Conservation (phyloP, 176 grass and related monocot species). For the Musa acuminata region DNA sequence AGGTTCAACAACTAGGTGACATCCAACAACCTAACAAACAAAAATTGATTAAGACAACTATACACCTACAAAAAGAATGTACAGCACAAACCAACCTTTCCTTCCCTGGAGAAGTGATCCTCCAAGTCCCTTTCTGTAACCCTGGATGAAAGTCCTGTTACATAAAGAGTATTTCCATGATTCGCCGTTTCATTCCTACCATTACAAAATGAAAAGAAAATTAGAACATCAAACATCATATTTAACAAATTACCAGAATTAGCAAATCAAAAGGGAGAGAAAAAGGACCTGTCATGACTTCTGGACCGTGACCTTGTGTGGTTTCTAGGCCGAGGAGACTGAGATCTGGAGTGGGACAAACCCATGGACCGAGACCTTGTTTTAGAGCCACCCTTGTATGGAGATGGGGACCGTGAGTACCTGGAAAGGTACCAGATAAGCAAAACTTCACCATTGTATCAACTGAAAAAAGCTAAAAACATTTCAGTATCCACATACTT, state of each 20-base stretch:
- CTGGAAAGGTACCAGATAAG: constrained; percentile 18
- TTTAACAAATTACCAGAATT: constrained; percentile 5
- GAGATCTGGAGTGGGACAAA: constrained; percentile 45
- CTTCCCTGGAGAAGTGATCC: constrained; percentile 59
- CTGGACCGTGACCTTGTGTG: constrained; percentile 35
- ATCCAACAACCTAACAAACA: constrained; percentile 51
- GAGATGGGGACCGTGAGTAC: constrained; percentile 57
- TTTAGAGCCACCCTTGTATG: constrained; percentile 41
- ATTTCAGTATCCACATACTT: too few species aligned
- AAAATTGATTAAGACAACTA: background rate
- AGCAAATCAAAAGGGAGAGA: background rate
- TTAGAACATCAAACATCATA: constrained; percentile 4
- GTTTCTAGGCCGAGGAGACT: constrained; percentile 38
- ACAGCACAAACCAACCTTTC: constrained; percentile 38
- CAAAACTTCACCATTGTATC: too few species aligned
- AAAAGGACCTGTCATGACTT: constrained; percentile 44
- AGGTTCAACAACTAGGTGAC: constrained; percentile 59
- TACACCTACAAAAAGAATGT: background rate
- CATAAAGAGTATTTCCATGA: constrained; percentile 67
- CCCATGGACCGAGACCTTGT: constrained; percentile 48
- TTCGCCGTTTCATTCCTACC: constrained; percentile 39
- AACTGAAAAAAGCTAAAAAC: too few species aligned
- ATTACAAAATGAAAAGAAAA: background rate
- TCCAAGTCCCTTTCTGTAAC: constrained; percentile 62
- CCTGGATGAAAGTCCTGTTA: constrained; percentile 70